phyloP scores from a whole-genome alignment of 106 monocot genomes.

The Acorus gramineus region DNA sequence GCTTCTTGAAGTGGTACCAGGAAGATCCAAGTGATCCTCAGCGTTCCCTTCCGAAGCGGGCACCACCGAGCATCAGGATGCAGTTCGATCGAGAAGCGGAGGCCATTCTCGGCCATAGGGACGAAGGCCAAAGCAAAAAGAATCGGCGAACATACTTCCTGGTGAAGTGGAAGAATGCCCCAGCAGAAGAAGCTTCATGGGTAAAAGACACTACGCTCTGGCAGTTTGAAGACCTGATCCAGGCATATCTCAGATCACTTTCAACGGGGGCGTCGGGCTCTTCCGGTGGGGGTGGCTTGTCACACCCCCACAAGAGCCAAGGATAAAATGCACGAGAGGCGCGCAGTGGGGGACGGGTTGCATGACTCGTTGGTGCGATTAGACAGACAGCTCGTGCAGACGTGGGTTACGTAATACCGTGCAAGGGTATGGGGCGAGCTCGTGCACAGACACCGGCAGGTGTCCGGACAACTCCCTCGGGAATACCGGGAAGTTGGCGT shows the following conservation, averaged over 20 bases:
- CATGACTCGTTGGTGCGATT: too few relatives aligned
- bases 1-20: neutral
- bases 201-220: neutral
- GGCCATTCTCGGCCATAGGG: neutral
- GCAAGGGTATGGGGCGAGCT: too few relatives aligned
- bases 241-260: neutral
- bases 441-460: too few relatives aligned
- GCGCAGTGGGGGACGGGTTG: too few relatives aligned
- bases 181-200: neutral
- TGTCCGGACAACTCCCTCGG: too few relatives aligned
- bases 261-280: neutral
- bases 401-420: too few relatives aligned
- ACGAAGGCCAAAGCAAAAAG: constrained; percentile 2
- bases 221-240: neutral
- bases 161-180: neutral
- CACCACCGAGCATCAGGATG: neutral
- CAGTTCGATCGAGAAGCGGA: neutral
- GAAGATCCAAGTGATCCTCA: neutral
- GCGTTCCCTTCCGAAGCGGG: neutral
- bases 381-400: too few relatives aligned
- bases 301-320: too few relatives aligned
- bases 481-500: too few relatives aligned
- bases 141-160: neutral
- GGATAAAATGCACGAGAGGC: too few relatives aligned
- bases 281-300: constrained; percentile 1